Evolutionary conservation across 2,329 filamentous ascomycete genomes (phyloP).

Genomic region (Scedosporium boydii): DNA sequence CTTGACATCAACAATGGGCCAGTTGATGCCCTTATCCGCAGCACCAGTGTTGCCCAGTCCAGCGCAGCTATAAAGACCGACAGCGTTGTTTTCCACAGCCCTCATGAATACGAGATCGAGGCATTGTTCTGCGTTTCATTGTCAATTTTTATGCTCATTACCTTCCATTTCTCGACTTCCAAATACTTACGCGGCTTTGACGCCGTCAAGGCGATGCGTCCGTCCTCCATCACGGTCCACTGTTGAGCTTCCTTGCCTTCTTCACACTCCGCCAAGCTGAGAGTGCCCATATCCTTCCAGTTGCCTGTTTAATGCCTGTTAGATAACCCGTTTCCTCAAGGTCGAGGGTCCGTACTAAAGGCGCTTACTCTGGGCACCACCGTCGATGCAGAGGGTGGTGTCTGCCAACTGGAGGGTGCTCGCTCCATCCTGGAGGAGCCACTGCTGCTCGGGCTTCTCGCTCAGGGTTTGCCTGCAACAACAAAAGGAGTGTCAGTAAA

Average conservation of each 20-base stretch:
- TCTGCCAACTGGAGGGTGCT: slow-evolving; percentile 26
- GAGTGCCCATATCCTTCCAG: slow-evolving; percentile 30
- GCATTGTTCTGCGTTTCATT: slow-evolving; percentile 22
- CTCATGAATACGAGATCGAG: slow-evolving; percentile 31
- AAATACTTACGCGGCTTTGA: slow-evolving; percentile 24
- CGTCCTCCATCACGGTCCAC: slow-evolving; percentile 27
- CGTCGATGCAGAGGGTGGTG: slow-evolving; percentile 30
- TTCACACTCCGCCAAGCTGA: slow-evolving; percentile 23
- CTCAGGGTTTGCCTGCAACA: slow-evolving; percentile 19
- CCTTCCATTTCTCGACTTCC: neutral
- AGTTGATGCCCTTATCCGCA: slow-evolving; percentile 30
- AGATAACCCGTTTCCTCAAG: neutral
- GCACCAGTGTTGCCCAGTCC: slow-evolving; percentile 28
- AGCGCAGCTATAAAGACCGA: slow-evolving; percentile 28
- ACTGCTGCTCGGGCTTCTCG: slow-evolving; percentile 27
- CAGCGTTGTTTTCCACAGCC: slow-evolving; percentile 29
- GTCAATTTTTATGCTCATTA: neutral
- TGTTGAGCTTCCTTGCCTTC: slow-evolving; percentile 23
- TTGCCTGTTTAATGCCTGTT: slow-evolving; percentile 15
- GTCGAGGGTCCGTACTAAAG: neutral
- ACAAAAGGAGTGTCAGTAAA: neutral
- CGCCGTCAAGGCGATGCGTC: slow-evolving; percentile 25
- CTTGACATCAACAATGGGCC: slow-evolving; percentile 21
- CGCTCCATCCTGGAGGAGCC: slow-evolving; percentile 25
- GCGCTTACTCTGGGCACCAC: slow-evolving; percentile 21